Evolutionary conservation across 805 yeast species (phyloP), one percentile per base, ranked within the genome.

Genomic region (Ogataea salicorniae): DNA sequence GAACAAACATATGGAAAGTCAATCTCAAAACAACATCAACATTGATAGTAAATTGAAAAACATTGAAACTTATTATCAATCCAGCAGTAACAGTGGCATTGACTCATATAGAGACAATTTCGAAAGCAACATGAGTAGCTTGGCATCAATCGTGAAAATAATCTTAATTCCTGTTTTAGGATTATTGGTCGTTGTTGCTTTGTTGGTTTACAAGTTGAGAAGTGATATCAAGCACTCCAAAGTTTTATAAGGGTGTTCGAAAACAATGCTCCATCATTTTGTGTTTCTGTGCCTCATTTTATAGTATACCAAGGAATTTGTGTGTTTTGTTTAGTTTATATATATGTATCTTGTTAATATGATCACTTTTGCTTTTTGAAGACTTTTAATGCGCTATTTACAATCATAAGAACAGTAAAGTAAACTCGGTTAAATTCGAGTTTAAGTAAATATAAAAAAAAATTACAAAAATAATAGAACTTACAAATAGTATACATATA

Each of bases 141-240:
- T 58, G 26, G 47, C 51, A 14, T 47, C 56, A 14, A 47, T 52
- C 17, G 44, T 61, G 26, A 61, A 58, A 45, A 39, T 59, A 11
- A 45, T 61, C 26, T 49, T 64, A 46, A 53, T 77, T 20, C 74
- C 77, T 2, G 59, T 78, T 18, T 57, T 73, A 9, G 45, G 70
- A 9, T 64, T 74, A 5, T 53, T 76, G 26, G 52, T 72, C 4
- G 63, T 71, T 1, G 66, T 80, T 46, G 69, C 75, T 17, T 61
- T 74, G 34, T 68, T 77, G 50, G 72, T 80, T 20, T 75, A 73
- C 60, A 72, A 79, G 58, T 64, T 82, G 39, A 76, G 85, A 66
- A 78, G 71, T 52, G 87, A 82, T 52, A 79, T 82, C 47, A 81
- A 79, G 55, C 84, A 79, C 56, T 69, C 83, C 8, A 82, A 82